Evolutionary conservation across 2,329 filamentous ascomycete genomes (phyloP).

Genomic region (Penicillium sp.): DNA sequence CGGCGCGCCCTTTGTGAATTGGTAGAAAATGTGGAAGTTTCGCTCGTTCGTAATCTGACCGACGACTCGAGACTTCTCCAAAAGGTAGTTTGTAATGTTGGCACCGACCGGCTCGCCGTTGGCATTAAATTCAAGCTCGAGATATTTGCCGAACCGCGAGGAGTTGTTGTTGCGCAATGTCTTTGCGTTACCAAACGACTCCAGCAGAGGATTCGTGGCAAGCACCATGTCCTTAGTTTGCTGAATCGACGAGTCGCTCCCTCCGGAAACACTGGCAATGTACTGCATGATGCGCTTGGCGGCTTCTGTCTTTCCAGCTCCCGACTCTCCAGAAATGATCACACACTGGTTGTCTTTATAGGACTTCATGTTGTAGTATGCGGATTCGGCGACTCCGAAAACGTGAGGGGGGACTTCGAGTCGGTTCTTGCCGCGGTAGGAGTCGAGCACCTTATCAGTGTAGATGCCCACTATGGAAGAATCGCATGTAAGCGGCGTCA

Average conservation of each 20-base stretch:
- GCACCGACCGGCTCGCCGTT: slow-evolving; percentile 92
- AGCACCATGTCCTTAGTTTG: slow-evolving; percentile 99
- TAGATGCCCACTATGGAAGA: slow-evolving; percentile 77
- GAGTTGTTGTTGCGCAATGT: slow-evolving; percentile 98
- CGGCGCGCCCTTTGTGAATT: slow-evolving; percentile 95
- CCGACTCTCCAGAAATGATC: slow-evolving; percentile 98
- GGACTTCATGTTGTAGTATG: slow-evolving; percentile 99
- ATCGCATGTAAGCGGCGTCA: slow-evolving; percentile 38
- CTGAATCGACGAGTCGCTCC: slow-evolving; percentile 81
- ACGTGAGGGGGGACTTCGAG: slow-evolving; percentile 93
- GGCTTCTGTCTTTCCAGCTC: slow-evolving; percentile 96
- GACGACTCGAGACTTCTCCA: slow-evolving; percentile 93
- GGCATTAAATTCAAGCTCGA: slow-evolving; percentile 93
- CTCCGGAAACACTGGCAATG: slow-evolving; percentile 94
- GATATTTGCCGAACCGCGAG: slow-evolving; percentile 95
- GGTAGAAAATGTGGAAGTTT: slow-evolving; percentile 99
- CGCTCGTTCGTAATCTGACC: slow-evolving; percentile 94
- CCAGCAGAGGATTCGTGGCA: slow-evolving; percentile 93
- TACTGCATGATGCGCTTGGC: slow-evolving; percentile 99
- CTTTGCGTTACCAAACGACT: slow-evolving; percentile 98
- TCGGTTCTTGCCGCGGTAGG: slow-evolving; percentile 95
- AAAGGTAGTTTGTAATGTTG: slow-evolving; percentile 95
- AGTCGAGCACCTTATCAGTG: slow-evolving; percentile 88
- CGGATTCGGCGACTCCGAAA: slow-evolving; percentile 91
- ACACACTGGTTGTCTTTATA: slow-evolving; percentile 99